Conservation (phyloP, 805 yeast species). For the Citeromyces nyonsensis region DNA sequence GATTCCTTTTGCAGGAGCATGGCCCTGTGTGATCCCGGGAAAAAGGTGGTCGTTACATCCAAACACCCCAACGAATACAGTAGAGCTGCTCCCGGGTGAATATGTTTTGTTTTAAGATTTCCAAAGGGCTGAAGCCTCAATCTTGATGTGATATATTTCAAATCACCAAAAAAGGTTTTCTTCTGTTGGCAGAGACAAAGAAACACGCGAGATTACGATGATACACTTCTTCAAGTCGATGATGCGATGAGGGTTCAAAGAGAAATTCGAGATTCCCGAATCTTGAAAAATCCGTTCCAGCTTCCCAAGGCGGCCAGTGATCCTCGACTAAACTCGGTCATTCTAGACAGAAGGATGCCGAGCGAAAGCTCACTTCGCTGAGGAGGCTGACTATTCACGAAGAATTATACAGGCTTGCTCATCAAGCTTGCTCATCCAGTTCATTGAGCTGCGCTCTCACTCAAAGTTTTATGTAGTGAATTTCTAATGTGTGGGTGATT, state of each 20-base stretch:
- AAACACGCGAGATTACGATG: slow-evolving; percentile 13
- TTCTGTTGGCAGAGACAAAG: slow-evolving; percentile 20
- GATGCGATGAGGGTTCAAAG: slow-evolving; percentile 41
- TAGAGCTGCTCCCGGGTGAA: no score
- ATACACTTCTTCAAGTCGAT: slow-evolving; percentile 20
- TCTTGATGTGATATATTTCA: no score
- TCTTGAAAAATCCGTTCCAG: slow-evolving; percentile 40
- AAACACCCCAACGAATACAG: no score
- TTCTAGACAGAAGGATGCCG: slow-evolving; percentile 72
- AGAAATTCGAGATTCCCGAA: slow-evolving; percentile 17
- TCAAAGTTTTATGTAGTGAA: no score
- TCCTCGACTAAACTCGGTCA: slow-evolving; percentile 57
- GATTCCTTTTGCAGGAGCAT: no score
- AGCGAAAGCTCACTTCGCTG: slow-evolving; percentile 81
- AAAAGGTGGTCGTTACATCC: no score
- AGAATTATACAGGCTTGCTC: slow-evolving; percentile 73
- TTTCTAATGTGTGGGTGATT: no score
- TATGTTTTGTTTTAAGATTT: no score
- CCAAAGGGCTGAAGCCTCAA: no score
- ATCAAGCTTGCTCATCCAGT: slow-evolving; percentile 92
- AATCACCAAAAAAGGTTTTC: no score
- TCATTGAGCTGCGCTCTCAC: slow-evolving; percentile 11
- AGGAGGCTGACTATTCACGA: slow-evolving; percentile 68
- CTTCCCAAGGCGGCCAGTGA: slow-evolving; percentile 36
- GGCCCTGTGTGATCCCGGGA: no score